These are phyloP conservation scores for Sparassis latifolia DNA, from an alignment of 1,284 basidiomycete species.

Conservation along the genomic window DNA sequence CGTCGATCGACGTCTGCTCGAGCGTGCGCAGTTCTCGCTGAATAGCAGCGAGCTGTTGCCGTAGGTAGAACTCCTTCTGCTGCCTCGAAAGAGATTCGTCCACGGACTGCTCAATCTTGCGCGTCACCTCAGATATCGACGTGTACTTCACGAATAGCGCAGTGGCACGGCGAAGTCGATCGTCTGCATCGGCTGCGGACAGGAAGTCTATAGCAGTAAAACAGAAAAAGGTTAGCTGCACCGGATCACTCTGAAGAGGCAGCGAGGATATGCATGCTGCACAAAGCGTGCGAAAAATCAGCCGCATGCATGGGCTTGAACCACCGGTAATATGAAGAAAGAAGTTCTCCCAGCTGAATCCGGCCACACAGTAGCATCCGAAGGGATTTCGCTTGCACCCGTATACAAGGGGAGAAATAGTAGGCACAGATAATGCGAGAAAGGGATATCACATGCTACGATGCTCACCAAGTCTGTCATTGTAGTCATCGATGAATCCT, in stretches of 20 bases:
- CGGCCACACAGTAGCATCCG: no score
- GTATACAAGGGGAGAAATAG: no score
- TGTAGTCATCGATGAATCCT: slow-evolving; percentile 55
- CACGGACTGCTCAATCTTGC: slow-evolving; percentile 71
- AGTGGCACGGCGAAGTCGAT: slow-evolving; percentile 57
- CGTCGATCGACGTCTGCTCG: slow-evolving; percentile 28
- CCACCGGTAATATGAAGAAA: no score
- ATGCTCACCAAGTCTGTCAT: slow-evolving; percentile 60
- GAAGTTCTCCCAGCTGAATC: no score
- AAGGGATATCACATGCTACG: background rate
- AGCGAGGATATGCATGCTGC: background rate
- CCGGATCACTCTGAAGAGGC: no score
- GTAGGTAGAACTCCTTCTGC: slow-evolving; percentile 78
- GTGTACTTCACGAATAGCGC: slow-evolving; percentile 65
- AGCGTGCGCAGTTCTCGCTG: slow-evolving; percentile 77
- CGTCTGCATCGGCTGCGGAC: slow-evolving; percentile 46
- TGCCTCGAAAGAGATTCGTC: slow-evolving; percentile 75
- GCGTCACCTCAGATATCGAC: slow-evolving; percentile 69
- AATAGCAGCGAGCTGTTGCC: slow-evolving; percentile 85
- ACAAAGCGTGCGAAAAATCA: no score
- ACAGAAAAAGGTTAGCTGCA: background rate
- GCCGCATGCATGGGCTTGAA: no score
- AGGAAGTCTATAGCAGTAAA: slow-evolving; percentile 42
- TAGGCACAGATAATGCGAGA: background rate
- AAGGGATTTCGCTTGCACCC: no score